Evolutionary conservation across 306 rosid genomes (phyloP).

Genomic region (Vicia sativa): DNA sequence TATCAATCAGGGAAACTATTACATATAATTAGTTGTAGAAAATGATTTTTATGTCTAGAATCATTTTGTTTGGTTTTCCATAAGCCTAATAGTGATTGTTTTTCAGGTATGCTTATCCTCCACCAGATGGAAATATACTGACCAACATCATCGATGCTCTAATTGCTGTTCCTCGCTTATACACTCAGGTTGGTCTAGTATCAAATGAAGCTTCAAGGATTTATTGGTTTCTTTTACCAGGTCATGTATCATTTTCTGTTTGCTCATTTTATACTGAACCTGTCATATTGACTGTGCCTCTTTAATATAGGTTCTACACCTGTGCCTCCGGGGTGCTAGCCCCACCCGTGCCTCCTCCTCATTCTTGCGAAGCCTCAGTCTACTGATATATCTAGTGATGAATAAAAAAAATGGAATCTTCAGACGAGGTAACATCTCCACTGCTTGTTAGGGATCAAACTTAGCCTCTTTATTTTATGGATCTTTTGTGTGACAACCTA

Average conservation of each 20-base stretch:
- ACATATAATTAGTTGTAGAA: conserved; percentile 6
- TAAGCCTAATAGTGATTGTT: too few relatives aligned
- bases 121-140: conserved; percentile 92
- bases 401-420: too few relatives aligned
- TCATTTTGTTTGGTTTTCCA: not conserved
- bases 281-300: conserved; percentile 37
- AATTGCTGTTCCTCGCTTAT: conserved; percentile 90
- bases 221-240: conserved; percentile 28
- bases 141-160: conserved; percentile 90
- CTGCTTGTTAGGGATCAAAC: conserved; percentile 21
- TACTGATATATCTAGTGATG: conserved; percentile 61
- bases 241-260: conserved; percentile 27
- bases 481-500: conserved; percentile 25
- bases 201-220: conserved; percentile 27
- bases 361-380: conserved; percentile 46
- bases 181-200: conserved; percentile 72
- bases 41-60: conserved; percentile 8
- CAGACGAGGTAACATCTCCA: conserved; percentile 76
- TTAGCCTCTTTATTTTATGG: conserved; percentile 20
- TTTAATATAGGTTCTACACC: conserved; percentile 72
- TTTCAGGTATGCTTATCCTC: conserved; percentile 89
- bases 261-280: conserved; percentile 25
- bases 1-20: conserved; percentile 1
- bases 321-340: conserved; percentile 73
- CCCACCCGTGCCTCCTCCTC: conserved; percentile 58